Evolutionary conservation across 2,329 filamentous ascomycete species (phyloP), one percentile per base, ranked within the genome.

Genomic region (Colletotrichum somersetense): DNA sequence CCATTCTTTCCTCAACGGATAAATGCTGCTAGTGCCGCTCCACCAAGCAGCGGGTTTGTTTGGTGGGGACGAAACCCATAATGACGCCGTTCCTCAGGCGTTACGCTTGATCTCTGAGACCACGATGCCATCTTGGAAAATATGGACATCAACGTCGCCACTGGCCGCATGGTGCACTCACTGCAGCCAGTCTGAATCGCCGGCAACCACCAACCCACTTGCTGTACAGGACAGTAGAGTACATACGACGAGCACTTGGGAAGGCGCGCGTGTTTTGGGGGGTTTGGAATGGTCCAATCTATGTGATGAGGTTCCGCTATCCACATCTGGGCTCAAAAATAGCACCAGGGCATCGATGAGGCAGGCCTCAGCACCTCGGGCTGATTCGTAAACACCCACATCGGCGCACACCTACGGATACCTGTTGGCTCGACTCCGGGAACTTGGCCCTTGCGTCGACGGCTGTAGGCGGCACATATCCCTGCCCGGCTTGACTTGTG

Each of bases 71-170:
- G 26, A 59, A 70, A 55, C 50, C 66, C 66, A 50, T 64, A 33
- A 40, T 61, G 46, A 40, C 59, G 38, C 59, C 70, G 63, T 69
- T 70, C 55, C 70, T 70, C 66, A 56, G 61, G 70, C 70, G 70
- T 69, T 72, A 72, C 70, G 70, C 70, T 44, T 69, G 61, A 55
- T 69, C 48, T 63, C 64, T 46, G 57, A 48, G 40, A 44, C 40
- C 42, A 52, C 52, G 50, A 72, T 69, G 69, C 26, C 65, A 56
- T 72, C 20, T 56, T 40, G 55, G 61, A 56, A 61, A 61, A 64
- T 23, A 57, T 33, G 59, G 59, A 56, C n/a, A 38, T 72, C 59
- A 40, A 58, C 58, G 53, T 59, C 46, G 50, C 40, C 50, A 26
- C 35, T 5, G 53, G 23, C 44, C 5, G 44, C 42, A 26, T 65